These are phyloP conservation scores for Solanum hybrid DNA, from an alignment of 305 asterid species.

Conservation along the genomic window DNA sequence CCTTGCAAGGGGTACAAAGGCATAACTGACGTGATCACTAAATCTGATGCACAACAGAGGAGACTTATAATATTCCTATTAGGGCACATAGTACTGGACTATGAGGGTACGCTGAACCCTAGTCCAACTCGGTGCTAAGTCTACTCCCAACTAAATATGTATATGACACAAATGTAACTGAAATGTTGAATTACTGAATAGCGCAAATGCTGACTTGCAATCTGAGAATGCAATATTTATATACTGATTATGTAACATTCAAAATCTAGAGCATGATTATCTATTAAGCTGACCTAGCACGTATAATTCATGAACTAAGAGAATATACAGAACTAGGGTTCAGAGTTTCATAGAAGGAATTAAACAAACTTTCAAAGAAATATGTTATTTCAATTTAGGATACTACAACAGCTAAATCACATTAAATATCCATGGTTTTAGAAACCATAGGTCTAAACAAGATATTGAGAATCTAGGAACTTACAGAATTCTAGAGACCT, in stretches of 20 bases:
- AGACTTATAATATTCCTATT: too few species aligned
- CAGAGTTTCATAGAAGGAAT: too few species aligned
- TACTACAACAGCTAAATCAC: neutral
- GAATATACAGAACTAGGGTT: neutral
- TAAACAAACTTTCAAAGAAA: neutral
- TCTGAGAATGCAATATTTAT: neutral
- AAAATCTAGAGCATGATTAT: neutral
- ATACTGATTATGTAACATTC: neutral
- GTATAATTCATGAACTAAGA: neutral
- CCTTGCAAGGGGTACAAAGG: too few species aligned
- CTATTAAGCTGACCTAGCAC: neutral
- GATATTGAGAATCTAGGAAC: neutral
- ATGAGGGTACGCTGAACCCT: neutral
- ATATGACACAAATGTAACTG: neutral
- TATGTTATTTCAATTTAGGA: neutral
- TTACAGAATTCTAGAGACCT: neutral
- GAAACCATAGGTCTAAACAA: neutral
- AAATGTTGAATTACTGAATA: too few species aligned
- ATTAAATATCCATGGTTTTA: neutral
- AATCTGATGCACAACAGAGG: too few species aligned
- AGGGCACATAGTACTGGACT: too few species aligned
- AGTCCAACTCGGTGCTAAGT: neutral
- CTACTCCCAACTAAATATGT: neutral
- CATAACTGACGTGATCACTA: too few species aligned
- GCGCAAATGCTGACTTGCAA: neutral